phyloP scores from a whole-genome alignment of 2,329 filamentous ascomycete genomes.

The Aspergillus fructus region DNA sequence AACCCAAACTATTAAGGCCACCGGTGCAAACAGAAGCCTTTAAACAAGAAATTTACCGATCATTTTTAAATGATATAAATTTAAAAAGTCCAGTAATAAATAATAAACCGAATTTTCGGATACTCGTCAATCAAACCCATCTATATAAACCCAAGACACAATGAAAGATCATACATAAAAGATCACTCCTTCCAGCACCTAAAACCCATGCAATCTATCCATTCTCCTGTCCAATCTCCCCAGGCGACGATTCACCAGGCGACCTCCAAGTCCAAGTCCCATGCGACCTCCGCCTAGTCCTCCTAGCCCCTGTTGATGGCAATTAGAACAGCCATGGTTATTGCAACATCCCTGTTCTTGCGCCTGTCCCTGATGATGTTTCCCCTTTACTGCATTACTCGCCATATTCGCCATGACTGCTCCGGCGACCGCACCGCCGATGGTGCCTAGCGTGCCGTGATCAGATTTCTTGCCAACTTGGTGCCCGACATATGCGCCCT shows the following conservation, averaged over 20 bases:
- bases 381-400: background rate
- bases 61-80: no score
- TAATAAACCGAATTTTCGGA: no score
- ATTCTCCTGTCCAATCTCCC: background rate
- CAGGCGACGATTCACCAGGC: background rate
- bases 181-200: no score
- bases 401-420: background rate
- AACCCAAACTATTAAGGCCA: no score
- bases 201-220: background rate
- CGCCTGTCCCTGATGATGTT: background rate
- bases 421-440: background rate
- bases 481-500: background rate
- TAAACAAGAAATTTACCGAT: no score
- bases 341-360: background rate
- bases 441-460: background rate
- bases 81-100: no score
- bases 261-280: background rate
- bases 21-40: no score
- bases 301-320: no score
- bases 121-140: no score
- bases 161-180: background rate
- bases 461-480: background rate
- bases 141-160: background rate
- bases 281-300: no score
- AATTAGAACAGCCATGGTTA: no score